Conservation (phyloP, 306 rosid species). For the Luffa aegyptiaca region DNA sequence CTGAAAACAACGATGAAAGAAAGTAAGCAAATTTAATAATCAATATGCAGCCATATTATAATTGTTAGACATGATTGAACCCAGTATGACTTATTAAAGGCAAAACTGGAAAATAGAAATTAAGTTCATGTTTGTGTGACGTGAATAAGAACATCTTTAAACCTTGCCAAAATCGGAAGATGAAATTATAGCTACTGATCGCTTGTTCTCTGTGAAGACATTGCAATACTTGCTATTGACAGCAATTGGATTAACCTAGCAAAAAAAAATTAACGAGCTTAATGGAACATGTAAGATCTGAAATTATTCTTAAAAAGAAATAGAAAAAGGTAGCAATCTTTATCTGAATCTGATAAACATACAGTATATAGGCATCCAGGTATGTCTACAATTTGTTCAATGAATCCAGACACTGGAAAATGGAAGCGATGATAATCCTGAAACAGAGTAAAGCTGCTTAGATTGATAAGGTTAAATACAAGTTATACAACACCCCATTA, state of each 20-base stretch:
- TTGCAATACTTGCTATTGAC: constrained; percentile 96
- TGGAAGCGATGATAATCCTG: constrained; percentile 99
- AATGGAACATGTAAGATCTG: not conserved
- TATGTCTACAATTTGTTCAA: constrained; percentile 58
- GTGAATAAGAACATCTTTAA: constrained; percentile 20
- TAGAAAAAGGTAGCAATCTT: not conserved
- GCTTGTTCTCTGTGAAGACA: constrained; percentile 95
- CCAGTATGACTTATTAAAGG: not conserved
- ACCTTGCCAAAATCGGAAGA: constrained; percentile 83
- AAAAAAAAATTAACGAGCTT: not conserved
- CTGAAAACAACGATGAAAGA: not conserved
- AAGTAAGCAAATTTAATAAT: too few species aligned
- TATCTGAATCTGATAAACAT: constrained; percentile 13
- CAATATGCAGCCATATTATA: not conserved
- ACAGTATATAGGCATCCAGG: constrained; percentile 93
- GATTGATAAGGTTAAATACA: constrained; percentile 9
- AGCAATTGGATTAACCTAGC: constrained; percentile 92
- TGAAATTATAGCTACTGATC: constrained; percentile 71
- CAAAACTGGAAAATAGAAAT: not conserved
- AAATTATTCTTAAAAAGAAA: not conserved
- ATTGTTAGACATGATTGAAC: not conserved
- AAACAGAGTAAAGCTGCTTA: constrained; percentile 13
- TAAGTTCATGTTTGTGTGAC: not conserved
- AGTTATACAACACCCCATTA: not conserved
- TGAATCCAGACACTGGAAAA: constrained; percentile 67